A percentile compares a stretch with the other conserved stretches of the same genome.
phyloP scores from a whole-genome alignment of 2,329 filamentous ascomycete genomes.

The Aspergillus fructus region DNA sequence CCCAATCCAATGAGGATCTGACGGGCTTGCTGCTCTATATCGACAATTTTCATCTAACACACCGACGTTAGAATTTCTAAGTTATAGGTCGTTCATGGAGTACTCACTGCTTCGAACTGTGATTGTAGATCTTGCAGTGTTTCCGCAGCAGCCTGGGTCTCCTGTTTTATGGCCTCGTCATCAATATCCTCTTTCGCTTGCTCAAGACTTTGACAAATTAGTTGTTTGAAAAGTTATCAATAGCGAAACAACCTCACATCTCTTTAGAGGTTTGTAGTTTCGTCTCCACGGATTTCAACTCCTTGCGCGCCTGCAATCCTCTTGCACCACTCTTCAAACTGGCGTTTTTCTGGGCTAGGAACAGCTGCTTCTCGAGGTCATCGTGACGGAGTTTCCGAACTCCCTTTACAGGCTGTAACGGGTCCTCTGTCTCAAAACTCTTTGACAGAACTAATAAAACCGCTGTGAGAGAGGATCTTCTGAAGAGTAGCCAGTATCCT shows the following conservation, averaged over 20 bases:
- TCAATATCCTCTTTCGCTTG: conserved; percentile 59
- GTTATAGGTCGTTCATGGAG: neutral
- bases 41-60: conserved; percentile 53
- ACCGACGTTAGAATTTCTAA: neutral
- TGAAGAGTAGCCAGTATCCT: conserved; percentile 13
- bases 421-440: conserved; percentile 59
- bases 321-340: conserved; percentile 71
- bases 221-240: neutral
- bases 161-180: conserved; percentile 56
- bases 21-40: conserved; percentile 66
- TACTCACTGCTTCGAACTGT: conserved; percentile 61
- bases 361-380: conserved; percentile 62
- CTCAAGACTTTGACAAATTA: conserved; percentile 34
- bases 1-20: conserved; percentile 68
- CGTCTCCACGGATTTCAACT: conserved; percentile 67
- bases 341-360: conserved; percentile 71
- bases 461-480: neutral
- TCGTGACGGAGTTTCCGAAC: conserved; percentile 64
- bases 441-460: conserved; percentile 52
- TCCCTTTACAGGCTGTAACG: conserved; percentile 59
- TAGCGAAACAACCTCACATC: conserved; percentile 42
- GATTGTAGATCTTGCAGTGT: conserved; percentile 68
- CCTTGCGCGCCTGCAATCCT: conserved; percentile 74
- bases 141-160: conserved; percentile 69
- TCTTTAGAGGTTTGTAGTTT: conserved; percentile 58